Evolutionary conservation across 176 grass and related monocot species (phyloP).

Genomic region (Hyparrhenia diplandra): DNA sequence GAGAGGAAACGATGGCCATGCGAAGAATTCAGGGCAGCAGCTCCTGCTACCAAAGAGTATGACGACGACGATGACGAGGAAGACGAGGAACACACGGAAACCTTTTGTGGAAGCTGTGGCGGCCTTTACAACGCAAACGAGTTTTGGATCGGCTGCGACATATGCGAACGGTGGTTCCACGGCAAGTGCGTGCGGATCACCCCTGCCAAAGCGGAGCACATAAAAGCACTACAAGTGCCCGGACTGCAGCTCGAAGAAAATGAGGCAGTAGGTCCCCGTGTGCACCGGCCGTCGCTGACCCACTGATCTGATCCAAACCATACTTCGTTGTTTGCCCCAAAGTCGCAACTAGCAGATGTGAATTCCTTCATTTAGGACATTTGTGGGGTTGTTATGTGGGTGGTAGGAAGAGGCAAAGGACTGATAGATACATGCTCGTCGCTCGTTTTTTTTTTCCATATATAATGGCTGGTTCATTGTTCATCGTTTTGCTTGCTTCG

Average conservation of each 20-base stretch:
- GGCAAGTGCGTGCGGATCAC: slow-evolving; percentile 75
- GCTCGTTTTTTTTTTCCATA: background rate
- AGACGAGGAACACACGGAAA: slow-evolving; percentile 58
- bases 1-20: slow-evolving; percentile 26
- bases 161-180: slow-evolving; percentile 79
- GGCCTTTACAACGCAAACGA: slow-evolving; percentile 50
- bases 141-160: slow-evolving; percentile 82
- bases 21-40: slow-evolving; percentile 32
- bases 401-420: slow-evolving; percentile 27
- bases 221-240: slow-evolving; percentile 89
- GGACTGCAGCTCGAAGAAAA: slow-evolving; percentile 67
- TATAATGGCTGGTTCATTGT: slow-evolving; percentile 8
- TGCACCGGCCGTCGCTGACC: slow-evolving; percentile 17
- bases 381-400: slow-evolving; percentile 8
- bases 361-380: slow-evolving; percentile 28
- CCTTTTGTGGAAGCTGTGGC: slow-evolving; percentile 53
- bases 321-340: slow-evolving; percentile 6
- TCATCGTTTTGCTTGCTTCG: background rate
- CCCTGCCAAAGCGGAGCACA: slow-evolving; percentile 63
- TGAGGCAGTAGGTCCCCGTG: slow-evolving; percentile 30
- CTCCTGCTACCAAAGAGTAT: slow-evolving; percentile 4
- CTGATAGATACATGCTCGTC: slow-evolving; percentile 3
- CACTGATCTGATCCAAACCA: slow-evolving; percentile 30
- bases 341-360: slow-evolving; percentile 27
- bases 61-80: slow-evolving; percentile 42